Evolutionary conservation across 805 yeast species (phyloP).

Genomic region (Yamadazyma akitaensis): DNA sequence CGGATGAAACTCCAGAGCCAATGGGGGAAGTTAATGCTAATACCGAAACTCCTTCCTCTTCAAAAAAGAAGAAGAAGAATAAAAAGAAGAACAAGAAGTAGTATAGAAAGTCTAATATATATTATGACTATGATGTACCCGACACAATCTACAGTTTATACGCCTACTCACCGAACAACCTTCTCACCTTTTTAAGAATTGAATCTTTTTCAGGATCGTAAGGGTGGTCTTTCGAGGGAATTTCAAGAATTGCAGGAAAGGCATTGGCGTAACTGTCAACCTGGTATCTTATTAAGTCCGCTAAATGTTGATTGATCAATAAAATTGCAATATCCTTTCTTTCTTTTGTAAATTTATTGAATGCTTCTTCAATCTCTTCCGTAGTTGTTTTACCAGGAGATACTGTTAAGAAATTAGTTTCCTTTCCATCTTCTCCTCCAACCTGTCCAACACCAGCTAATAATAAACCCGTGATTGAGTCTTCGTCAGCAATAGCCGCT

Average conservation of each 20-base stretch:
- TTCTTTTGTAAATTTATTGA: slow-evolving; percentile 64
- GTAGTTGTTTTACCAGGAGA: slow-evolving; percentile 69
- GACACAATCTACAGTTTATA: background rate
- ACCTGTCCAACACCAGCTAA: slow-evolving; percentile 95
- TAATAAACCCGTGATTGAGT: slow-evolving; percentile 91
- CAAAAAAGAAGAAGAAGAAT: slow-evolving; percentile 21
- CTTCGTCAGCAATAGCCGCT: slow-evolving; percentile 97
- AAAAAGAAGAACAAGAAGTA: slow-evolving; percentile 17
- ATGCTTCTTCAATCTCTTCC: slow-evolving; percentile 72
- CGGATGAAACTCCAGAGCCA: background rate
- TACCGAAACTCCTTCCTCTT: slow-evolving; percentile 6
- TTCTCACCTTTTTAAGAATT: slow-evolving; percentile 88
- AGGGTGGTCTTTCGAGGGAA: slow-evolving; percentile 98
- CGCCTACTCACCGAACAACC: slow-evolving; percentile 83
- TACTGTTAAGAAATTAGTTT: slow-evolving; percentile 81
- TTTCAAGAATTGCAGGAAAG: slow-evolving; percentile 94
- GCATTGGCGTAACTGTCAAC: slow-evolving; percentile 86
- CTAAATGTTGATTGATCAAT: slow-evolving; percentile 90
- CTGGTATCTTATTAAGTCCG: slow-evolving; percentile 79
- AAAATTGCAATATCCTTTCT: slow-evolving; percentile 92
- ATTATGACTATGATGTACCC: slow-evolving; percentile 4
- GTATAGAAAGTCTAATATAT: slow-evolving; percentile 10
- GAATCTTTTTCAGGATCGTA: slow-evolving; percentile 98
- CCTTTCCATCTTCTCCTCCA: slow-evolving; percentile 55
- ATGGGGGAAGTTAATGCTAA: slow-evolving; percentile 26